A percentile compares a stretch with the other conserved stretches of the same genome.
phyloP scores from a whole-genome alignment of 768 basidiomycete species.

The Lactarius psammicola region DNA sequence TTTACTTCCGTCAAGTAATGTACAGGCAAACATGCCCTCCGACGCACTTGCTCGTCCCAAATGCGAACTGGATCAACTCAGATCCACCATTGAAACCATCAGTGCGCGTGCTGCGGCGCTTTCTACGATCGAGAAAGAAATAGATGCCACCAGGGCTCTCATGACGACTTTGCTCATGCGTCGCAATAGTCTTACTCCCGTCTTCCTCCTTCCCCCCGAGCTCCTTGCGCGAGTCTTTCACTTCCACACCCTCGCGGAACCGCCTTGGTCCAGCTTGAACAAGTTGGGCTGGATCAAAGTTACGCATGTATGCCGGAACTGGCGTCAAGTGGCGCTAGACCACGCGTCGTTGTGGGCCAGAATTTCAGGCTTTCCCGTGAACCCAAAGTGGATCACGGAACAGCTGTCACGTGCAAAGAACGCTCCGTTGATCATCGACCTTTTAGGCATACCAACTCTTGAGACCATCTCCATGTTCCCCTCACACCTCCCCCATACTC shows the following conservation, averaged over 20 bases:
- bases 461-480: neutral
- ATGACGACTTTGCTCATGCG: neutral
- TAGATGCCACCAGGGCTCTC: neutral
- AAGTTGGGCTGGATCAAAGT: constrained; percentile 17
- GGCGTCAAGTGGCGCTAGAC: constrained; percentile 22
- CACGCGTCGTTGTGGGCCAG: constrained; percentile 16
- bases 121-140: constrained; percentile 8
- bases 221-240: constrained; percentile 21
- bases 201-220: constrained; percentile 22
- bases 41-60: neutral
- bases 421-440: constrained; percentile 9
- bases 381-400: constrained; percentile 2
- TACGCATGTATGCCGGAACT: constrained; percentile 25
- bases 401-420: constrained; percentile 3
- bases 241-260: neutral
- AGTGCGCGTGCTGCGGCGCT: neutral
- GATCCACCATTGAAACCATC: neutral
- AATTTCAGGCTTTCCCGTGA: neutral
- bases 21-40: neutral
- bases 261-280: neutral
- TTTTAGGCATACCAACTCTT: neutral
- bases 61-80: neutral
- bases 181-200: constrained; percentile 12
- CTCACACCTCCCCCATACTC: constrained; percentile 9
- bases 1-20: neutral